These are phyloP conservation scores for Discostella pseudostelligera DNA, from an alignment of 108 stramenopile genomes.

Conservation along the genomic window DNA sequence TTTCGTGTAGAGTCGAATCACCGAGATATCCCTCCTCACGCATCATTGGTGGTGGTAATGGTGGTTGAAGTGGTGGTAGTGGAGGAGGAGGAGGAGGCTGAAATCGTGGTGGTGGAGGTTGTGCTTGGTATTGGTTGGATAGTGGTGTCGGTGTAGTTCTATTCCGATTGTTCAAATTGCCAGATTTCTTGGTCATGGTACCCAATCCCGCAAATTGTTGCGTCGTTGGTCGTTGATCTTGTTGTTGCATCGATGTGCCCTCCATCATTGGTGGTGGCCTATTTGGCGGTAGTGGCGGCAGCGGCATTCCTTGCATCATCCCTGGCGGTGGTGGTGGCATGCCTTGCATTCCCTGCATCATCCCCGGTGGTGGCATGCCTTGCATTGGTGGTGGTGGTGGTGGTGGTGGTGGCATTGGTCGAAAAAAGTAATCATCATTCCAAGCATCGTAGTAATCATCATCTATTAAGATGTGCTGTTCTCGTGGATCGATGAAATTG, in stretches of 20 bases:
- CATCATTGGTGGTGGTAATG: not conserved
- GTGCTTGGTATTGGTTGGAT: not conserved
- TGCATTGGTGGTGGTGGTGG: not conserved
- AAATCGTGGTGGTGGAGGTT: slow-evolving; percentile 2
- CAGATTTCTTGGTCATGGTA: slow-evolving; percentile 9
- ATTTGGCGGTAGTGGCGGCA: not conserved
- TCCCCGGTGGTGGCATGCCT: too few relatives aligned
- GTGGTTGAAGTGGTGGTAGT: not conserved
- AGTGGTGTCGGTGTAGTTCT: not conserved
- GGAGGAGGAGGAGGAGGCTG: not conserved
- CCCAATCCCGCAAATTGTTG: slow-evolving; percentile 32
- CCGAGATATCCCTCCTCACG: slow-evolving; percentile 80
- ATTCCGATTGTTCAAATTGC: not conserved
- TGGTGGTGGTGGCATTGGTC: slow-evolving; percentile 2
- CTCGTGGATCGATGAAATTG: not conserved
- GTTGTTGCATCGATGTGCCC: not conserved
- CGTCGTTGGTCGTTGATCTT: slow-evolving; percentile 9
- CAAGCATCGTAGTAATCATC: not conserved
- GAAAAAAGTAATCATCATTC: not conserved
- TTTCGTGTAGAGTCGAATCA: slow-evolving; percentile 76
- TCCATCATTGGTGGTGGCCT: not conserved
- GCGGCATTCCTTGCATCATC: too few relatives aligned
- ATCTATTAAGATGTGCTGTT: not conserved
- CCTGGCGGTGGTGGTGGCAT: too few relatives aligned
- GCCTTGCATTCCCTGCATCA: too few relatives aligned